These are phyloP conservation scores for Tetrapisispora iriomotensis DNA, from an alignment of 805 yeast genomes.

Conservation along the genomic window DNA sequence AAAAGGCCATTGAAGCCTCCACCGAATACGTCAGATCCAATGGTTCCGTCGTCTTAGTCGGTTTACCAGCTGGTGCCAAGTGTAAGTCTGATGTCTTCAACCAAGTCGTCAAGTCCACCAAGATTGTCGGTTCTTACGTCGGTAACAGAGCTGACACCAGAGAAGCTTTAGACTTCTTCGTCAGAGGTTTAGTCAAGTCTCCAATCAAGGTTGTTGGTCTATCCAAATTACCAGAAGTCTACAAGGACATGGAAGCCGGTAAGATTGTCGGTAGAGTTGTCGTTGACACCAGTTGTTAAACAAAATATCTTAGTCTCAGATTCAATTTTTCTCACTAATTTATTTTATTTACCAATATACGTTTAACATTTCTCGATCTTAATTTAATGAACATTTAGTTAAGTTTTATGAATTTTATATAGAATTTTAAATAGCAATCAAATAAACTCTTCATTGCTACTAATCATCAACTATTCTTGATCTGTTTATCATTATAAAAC, in stretches of 20 bases:
- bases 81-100: conserved; percentile 37
- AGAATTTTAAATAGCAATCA: conserved; percentile 2
- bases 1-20: conserved; percentile 40
- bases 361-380: too few relatives aligned
- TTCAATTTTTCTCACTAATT: neutral
- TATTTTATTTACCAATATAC: neutral
- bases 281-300: conserved; percentile 59
- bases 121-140: conserved; percentile 41
- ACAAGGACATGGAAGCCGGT: conserved; percentile 72
- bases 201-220: conserved; percentile 71
- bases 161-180: conserved; percentile 69
- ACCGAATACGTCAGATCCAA: conserved; percentile 45
- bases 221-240: conserved; percentile 59
- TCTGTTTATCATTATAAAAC: too few relatives aligned
- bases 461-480: too few relatives aligned
- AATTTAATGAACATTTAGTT: conserved; percentile 2
- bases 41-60: conserved; percentile 56
- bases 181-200: conserved; percentile 60
- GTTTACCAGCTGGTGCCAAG: conserved; percentile 46
- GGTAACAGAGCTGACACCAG: conserved; percentile 42
- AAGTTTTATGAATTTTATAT: conserved; percentile 2
- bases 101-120: conserved; percentile 40
- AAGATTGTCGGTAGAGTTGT: conserved; percentile 82
- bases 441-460: neutral
- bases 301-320: conserved; percentile 3